These are phyloP conservation scores for Scheffersomyces quercinus DNA, from an alignment of 1,139 yeast species.

Conservation along the genomic window DNA sequence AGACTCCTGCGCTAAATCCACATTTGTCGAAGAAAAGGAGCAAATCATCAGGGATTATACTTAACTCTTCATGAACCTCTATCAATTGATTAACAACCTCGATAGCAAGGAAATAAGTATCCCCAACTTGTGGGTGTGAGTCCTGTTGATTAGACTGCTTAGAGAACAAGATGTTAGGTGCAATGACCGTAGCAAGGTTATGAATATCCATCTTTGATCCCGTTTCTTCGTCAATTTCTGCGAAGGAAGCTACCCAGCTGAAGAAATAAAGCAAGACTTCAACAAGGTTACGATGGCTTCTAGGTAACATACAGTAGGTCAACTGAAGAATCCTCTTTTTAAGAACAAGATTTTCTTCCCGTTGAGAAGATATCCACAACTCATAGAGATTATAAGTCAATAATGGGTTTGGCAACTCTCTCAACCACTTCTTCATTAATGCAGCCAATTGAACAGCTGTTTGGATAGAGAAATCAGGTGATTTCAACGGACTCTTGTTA, in stretches of 20 bases:
- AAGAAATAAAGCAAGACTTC: constrained; percentile 86
- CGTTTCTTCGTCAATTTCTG: constrained; percentile 79
- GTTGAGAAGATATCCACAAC: constrained; percentile 79
- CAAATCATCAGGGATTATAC: constrained; percentile 68
- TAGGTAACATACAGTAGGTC: constrained; percentile 78
- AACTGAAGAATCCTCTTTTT: constrained; percentile 65
- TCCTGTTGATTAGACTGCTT: constrained; percentile 33
- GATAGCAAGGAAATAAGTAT: constrained; percentile 83
- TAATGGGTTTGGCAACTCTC: constrained; percentile 92
- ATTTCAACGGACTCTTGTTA: constrained; percentile 69
- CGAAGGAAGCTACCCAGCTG: constrained; percentile 95
- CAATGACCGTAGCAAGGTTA: constrained; percentile 90
- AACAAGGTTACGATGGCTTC: constrained; percentile 77
- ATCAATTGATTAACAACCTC: constrained; percentile 87
- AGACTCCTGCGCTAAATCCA: constrained; percentile 24
- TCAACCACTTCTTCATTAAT: constrained; percentile 80
- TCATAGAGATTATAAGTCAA: constrained; percentile 77
- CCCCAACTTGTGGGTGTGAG: constrained; percentile 46
- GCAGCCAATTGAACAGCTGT: constrained; percentile 95
- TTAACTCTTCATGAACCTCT: constrained; percentile 77
- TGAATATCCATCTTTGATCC: constrained; percentile 98
- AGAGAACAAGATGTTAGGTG: constrained; percentile 82
- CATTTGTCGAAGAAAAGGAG: constrained; percentile 38
- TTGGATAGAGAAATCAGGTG: constrained; percentile 75
- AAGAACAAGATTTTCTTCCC: constrained; percentile 45